Base-by-base conservation (phyloP, 192 early-diverging fungal genomes). In the Backusella mclennaniae region DNA sequence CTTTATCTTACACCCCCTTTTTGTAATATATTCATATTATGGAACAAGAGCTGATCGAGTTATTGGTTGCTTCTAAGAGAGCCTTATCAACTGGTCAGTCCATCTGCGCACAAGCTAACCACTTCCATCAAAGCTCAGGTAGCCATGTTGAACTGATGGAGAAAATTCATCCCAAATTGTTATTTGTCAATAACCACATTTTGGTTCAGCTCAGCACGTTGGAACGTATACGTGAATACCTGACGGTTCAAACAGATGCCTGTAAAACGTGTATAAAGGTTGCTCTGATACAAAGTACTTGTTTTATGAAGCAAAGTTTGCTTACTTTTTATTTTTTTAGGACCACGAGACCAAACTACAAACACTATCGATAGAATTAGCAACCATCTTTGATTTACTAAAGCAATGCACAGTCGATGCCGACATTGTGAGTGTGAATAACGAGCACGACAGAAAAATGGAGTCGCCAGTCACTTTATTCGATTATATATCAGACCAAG, bases 401-500 rank as follows among this genome's bases (percentile, higher is more conserved):
- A 73, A 74, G 21, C 46, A 70, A 21, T 71, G 46, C 31, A 68
- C 41, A 21, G 73, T 84, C 1, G 82, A 84, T 53, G 39, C 31
- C 35, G 73, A 69, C 21, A 78, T 84, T 17, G 63, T 84, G 17
- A 8, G 23, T 35, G 36, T 74, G 8, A 83, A 77, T 71, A 33
- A 71, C 12, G 39, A 59, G 35, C 56, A 59, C 1, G 35, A 66
- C 3, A 23, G 17, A 52, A 15, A 26, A 41, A 33, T 39, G 19
- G 38, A 67, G 11, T 26, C 72, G 0, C 46, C 38, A 35, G 42
- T 44, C 0, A 84, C 79, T 29, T 33, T 84, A 1, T 84, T 80
- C 41, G 68, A 80, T 49, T 84, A 80, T 39, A 84, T 84, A 41
- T 73, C 80, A n/a, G 82, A 84, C 26, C 79, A 84, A 76, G 79